Evolutionary conservation across 2,329 filamentous ascomycete genomes (phyloP).

Genomic region (Magnaporthiopsis rhizophila): DNA sequence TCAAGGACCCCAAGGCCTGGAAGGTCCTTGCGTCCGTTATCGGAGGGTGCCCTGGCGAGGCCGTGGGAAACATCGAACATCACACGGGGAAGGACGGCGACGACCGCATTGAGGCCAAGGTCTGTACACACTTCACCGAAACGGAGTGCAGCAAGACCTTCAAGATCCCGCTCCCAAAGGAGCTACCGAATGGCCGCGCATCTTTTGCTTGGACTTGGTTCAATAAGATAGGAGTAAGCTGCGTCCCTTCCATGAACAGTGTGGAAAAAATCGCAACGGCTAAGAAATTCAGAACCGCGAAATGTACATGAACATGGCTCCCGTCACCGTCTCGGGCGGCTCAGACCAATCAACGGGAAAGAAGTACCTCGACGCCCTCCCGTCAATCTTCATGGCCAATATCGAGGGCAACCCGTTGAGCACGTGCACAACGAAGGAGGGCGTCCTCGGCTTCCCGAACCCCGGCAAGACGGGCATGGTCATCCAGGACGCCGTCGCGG

Average conservation of each 20-base stretch:
- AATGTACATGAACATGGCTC: conserved; percentile 60
- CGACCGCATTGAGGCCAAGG: conserved; percentile 10
- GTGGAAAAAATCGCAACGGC: not conserved
- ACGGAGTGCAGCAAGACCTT: conserved; percentile 16
- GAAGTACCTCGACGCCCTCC: conserved; percentile 33
- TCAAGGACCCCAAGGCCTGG: conserved; percentile 11
- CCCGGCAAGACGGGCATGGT: conserved; percentile 16
- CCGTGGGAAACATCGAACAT: conserved; percentile 12
- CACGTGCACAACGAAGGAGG: conserved; percentile 14
- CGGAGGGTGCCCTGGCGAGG: conserved; percentile 17
- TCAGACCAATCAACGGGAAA: conserved; percentile 7
- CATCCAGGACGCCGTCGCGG: conserved; percentile 13
- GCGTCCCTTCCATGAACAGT: not conserved
- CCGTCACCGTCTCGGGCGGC: conserved; percentile 37
- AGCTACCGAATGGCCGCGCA: conserved; percentile 26
- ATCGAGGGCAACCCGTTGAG: conserved; percentile 20
- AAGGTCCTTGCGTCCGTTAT: conserved; percentile 19
- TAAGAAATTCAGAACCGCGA: conserved; percentile 38
- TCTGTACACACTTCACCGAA: conserved; percentile 14
- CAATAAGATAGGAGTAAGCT: conserved; percentile 38
- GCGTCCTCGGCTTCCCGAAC: conserved; percentile 17
- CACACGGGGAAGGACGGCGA: conserved; percentile 10
- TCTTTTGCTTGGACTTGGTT: conserved; percentile 54
- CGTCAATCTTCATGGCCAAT: conserved; percentile 52
- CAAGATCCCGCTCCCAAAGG: conserved; percentile 16